Conservation (phyloP, 768 basidiomycete species). For the Suillus subluteus region DNA sequence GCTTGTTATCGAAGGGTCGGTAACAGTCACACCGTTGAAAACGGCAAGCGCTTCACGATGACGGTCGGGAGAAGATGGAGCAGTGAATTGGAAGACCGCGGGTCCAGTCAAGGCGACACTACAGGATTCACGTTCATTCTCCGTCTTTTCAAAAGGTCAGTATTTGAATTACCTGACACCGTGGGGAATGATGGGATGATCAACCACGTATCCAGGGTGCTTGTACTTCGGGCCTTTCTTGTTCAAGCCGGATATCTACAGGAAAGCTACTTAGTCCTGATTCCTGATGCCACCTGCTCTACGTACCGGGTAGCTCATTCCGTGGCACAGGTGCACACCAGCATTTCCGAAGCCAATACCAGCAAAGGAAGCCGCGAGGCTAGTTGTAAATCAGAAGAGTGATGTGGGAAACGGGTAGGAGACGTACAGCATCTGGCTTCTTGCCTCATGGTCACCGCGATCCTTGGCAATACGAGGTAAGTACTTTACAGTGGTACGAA, state of each 20-base stretch:
- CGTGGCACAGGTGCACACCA: slow-evolving; percentile 89
- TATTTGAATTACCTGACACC: slow-evolving; percentile 64
- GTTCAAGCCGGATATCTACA: slow-evolving; percentile 89
- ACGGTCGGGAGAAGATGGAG: slow-evolving; percentile 89
- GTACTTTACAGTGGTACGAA: slow-evolving; percentile 85
- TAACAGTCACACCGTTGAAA: slow-evolving; percentile 68
- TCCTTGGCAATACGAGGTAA: slow-evolving; percentile 87
- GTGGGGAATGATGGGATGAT: slow-evolving; percentile 91
- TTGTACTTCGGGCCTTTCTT: slow-evolving; percentile 92
- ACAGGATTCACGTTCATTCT: slow-evolving; percentile 16
- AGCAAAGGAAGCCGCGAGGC: slow-evolving; percentile 90
- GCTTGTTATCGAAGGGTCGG: slow-evolving; percentile 69
- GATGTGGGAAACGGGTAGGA: background rate
- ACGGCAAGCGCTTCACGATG: slow-evolving; percentile 89
- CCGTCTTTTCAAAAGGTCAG: background rate
- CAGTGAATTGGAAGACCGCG: slow-evolving; percentile 95
- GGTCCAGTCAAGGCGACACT: slow-evolving; percentile 90
- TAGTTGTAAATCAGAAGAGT: slow-evolving; percentile 30
- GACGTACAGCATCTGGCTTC: slow-evolving; percentile 86
- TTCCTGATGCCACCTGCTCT: slow-evolving; percentile 1
- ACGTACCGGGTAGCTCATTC: slow-evolving; percentile 84
- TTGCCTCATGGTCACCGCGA: slow-evolving; percentile 77
- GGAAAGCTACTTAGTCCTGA: slow-evolving; percentile 7
- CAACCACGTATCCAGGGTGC: slow-evolving; percentile 86
- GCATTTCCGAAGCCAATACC: slow-evolving; percentile 96